Conservation (phyloP, 2,329 filamentous ascomycete genomes). For the Emericellopsis cladophorae region DNA sequence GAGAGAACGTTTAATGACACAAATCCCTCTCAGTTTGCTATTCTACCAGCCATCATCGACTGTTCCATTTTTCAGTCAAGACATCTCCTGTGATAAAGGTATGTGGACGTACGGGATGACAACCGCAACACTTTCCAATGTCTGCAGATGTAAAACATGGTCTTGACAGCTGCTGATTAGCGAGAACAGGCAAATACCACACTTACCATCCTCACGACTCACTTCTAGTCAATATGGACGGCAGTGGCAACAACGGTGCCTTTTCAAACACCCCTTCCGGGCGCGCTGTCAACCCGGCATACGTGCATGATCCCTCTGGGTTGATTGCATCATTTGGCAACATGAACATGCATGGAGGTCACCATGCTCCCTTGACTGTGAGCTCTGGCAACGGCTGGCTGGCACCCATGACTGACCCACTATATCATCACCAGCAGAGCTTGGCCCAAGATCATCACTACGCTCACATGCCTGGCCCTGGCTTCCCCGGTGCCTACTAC, state of each 20-base stretch:
- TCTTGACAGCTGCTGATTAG: background rate
- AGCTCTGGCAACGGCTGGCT: too few species aligned
- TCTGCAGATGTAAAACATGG: background rate
- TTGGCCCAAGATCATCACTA: slow-evolving; percentile 20
- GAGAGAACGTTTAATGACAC: background rate
- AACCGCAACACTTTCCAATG: background rate
- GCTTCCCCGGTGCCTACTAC: slow-evolving; percentile 15
- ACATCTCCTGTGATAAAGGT: slow-evolving; percentile 20
- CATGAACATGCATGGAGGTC: too few species aligned
- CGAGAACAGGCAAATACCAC: slow-evolving; percentile 10
- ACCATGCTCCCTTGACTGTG: too few species aligned
- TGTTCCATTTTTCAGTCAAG: slow-evolving; percentile 15
- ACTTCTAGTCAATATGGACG: slow-evolving; percentile 20
- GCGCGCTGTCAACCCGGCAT: too few species aligned
- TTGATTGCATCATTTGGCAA: too few species aligned
- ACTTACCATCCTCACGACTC: slow-evolving; percentile 19
- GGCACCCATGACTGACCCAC: too few species aligned
- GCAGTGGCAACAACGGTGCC: slow-evolving; percentile 8
- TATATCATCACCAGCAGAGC: slow-evolving; percentile 10
- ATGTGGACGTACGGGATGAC: slow-evolving; percentile 3
- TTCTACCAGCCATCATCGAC: slow-evolving; percentile 13
- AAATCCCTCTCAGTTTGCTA: slow-evolving; percentile 1
- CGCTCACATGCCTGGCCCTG: slow-evolving; percentile 10
- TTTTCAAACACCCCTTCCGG: background rate
- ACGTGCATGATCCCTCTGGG: too few species aligned